Evolutionary conservation across 106 monocot genomes (phyloP).

Genomic region (Platanthera guangdongensis): DNA sequence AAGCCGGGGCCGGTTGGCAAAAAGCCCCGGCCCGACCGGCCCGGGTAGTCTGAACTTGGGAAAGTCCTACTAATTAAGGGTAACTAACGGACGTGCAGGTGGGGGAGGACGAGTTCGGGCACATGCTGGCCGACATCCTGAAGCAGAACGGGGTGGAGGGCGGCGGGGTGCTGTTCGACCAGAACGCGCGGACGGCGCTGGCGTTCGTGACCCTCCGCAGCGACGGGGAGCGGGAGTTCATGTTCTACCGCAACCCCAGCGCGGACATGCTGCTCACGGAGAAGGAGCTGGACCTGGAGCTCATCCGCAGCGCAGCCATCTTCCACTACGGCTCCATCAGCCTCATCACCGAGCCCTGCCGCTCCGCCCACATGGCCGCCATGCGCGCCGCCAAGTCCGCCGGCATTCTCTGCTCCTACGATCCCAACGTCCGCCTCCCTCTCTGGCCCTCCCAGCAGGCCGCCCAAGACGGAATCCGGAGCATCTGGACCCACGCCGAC

Average conservation of each 20-base stretch:
- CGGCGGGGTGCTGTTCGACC: constrained; percentile 16
- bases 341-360: constrained; percentile 52
- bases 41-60: too few species aligned
- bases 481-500: constrained; percentile 61
- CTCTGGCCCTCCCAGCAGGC: constrained; percentile 53
- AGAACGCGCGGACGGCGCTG: constrained; percentile 14
- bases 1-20: too few species aligned
- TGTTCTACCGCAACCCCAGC: constrained; percentile 11
- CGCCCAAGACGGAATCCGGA: constrained; percentile 39
- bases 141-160: constrained; percentile 13
- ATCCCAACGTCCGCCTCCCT: constrained; percentile 53
- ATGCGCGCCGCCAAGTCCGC: constrained; percentile 55
- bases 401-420: constrained; percentile 46
- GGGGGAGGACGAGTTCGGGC: constrained; percentile 22
- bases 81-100: constrained; percentile 9
- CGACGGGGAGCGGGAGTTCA: constrained; percentile 10
- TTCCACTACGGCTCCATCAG: constrained; percentile 63
- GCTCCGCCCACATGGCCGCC: constrained; percentile 51
- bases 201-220: constrained; percentile 17
- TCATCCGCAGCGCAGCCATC: constrained; percentile 38
- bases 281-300: constrained; percentile 12
- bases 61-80: too few species aligned
- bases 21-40: too few species aligned
- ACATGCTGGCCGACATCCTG: constrained; percentile 20
- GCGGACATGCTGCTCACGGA: constrained; percentile 22